These are phyloP conservation scores for Ottelia alismoides DNA, from an alignment of 106 monocot species.

Conservation along the genomic window DNA sequence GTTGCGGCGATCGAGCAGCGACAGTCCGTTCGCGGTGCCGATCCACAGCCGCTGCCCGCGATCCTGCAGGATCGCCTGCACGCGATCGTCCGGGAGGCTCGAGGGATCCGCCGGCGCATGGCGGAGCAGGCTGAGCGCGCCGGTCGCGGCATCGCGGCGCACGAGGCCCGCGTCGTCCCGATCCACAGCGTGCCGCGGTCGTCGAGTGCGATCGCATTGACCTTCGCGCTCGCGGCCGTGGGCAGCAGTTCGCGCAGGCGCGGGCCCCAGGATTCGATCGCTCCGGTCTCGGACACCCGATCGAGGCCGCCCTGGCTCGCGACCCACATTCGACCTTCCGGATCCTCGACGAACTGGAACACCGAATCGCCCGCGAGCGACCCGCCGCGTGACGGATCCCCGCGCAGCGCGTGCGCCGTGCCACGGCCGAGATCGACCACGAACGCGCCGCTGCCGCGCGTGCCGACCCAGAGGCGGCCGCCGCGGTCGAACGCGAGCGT, in stretches of 20 bases:
- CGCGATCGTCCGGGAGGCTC: not conserved
- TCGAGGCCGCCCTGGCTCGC: not conserved
- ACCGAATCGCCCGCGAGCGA: not conserved
- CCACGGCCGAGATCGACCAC: not conserved
- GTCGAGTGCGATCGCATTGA: no score
- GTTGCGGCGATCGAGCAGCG: no score
- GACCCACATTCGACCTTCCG: not conserved
- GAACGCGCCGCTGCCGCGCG: no score
- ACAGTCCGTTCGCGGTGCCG: not conserved
- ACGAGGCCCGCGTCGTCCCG: no score
- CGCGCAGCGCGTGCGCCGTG: not conserved
- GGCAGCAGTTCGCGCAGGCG: not conserved
- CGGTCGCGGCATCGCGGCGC: no score
- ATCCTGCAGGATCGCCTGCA: not conserved
- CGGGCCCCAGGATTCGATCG: no score
- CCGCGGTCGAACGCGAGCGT: not conserved
- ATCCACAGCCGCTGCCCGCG: not conserved
- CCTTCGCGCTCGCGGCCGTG: no score
- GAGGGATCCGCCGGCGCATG: not conserved
- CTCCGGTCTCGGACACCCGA: no score
- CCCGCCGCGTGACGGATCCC: not conserved
- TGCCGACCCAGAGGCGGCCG: not conserved
- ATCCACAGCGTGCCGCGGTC: no score
- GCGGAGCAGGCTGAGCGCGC: no score
- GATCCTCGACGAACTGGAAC: not conserved